phyloP scores from a whole-genome alignment of 768 basidiomycete species.

The Agaricus subrufescens region DNA sequence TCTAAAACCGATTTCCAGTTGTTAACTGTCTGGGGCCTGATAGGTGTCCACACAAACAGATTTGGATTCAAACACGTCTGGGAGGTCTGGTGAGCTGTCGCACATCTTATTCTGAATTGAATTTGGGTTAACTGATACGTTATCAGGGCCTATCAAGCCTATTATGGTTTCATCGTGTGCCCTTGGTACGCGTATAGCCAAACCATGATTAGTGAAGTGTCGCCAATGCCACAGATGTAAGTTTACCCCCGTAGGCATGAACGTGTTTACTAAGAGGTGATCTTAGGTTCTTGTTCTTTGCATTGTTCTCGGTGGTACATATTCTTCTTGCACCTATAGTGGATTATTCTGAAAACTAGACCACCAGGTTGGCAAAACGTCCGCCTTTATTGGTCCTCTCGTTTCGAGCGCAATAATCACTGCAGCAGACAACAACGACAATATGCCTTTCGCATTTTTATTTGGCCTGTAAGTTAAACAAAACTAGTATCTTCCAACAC shows the following conservation, averaged over 20 bases:
- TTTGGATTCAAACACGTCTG: constrained; percentile 83
- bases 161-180: constrained; percentile 69
- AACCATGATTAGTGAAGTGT: constrained; percentile 80
- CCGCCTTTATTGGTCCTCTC: constrained; percentile 72
- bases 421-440: constrained; percentile 61
- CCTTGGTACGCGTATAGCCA: constrained; percentile 83
- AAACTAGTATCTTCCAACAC: neutral
- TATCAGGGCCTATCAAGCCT: constrained; percentile 61
- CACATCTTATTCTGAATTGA: neutral
- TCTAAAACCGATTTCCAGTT: constrained; percentile 31
- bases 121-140: neutral
- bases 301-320: constrained; percentile 64
- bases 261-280: constrained; percentile 9
- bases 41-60: constrained; percentile 67
- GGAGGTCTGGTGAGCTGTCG: constrained; percentile 61
- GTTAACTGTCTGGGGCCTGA: constrained; percentile 69
- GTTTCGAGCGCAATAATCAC: constrained; percentile 74
- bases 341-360: neutral
- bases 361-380: constrained; percentile 62
- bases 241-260: constrained; percentile 10
- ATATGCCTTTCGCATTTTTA: constrained; percentile 73
- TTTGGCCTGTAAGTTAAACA: constrained; percentile 52
- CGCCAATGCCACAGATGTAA: constrained; percentile 66
- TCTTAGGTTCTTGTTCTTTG: constrained; percentile 64
- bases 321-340: neutral